Conservation (phyloP, 2,329 filamentous ascomycete genomes). For the Curvularia sp. region DNA sequence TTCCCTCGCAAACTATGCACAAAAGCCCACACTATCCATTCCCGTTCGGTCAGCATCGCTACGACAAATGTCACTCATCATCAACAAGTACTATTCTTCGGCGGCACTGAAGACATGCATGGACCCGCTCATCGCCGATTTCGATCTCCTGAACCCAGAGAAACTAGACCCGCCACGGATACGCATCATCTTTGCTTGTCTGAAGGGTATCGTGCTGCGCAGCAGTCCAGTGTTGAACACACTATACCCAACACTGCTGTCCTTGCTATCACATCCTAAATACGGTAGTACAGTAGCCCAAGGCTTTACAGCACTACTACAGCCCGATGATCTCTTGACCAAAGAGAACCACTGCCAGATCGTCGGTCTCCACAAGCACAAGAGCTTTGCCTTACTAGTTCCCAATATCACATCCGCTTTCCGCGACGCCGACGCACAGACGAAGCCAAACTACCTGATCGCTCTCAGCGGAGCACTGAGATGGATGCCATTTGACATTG, state of each 20-base stretch:
- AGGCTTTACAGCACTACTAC: constrained; percentile 65
- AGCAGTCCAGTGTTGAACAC: constrained; percentile 55
- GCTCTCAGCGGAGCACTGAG: constrained; percentile 68
- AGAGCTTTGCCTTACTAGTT: constrained; percentile 65
- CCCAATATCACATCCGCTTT: constrained; percentile 64
- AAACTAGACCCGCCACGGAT: constrained; percentile 53
- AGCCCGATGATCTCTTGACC: constrained; percentile 66
- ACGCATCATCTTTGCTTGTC: constrained; percentile 65
- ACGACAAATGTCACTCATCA: constrained; percentile 54
- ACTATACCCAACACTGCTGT: constrained; percentile 56
- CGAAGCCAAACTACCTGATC: constrained; percentile 68
- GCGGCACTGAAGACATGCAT: constrained; percentile 51
- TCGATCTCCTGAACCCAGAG: constrained; percentile 43
- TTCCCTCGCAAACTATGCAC: constrained; percentile 50
- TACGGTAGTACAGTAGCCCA: constrained; percentile 62
- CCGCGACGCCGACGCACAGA: constrained; percentile 51
- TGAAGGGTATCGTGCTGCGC: constrained; percentile 67
- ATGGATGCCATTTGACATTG: constrained; percentile 65
- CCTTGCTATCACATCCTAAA: constrained; percentile 56
- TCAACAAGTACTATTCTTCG: constrained; percentile 58
- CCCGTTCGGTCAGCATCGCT: constrained; percentile 46
- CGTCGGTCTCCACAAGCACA: constrained; percentile 68
- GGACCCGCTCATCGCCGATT: constrained; percentile 46
- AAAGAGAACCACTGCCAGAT: constrained; percentile 67
- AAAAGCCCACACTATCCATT: constrained; percentile 35